Conservation (phyloP, 1,284 basidiomycete species). For the Sutorius eximius region DNA sequence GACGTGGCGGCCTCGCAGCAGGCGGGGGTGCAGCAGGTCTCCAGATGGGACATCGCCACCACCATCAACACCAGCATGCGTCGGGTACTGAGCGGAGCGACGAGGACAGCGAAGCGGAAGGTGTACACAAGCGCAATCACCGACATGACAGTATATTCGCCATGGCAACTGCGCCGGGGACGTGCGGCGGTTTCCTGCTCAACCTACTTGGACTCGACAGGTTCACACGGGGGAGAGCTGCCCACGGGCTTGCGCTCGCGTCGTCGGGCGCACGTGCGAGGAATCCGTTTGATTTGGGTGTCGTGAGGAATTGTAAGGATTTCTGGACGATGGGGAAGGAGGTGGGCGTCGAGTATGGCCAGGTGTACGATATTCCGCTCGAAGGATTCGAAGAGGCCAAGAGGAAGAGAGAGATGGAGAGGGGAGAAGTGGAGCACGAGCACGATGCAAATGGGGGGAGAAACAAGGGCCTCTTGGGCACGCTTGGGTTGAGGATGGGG, state of each 20-base stretch:
- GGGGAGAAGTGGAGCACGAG: conserved; percentile 41
- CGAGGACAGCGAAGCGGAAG: conserved; percentile 56
- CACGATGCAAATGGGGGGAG: conserved; percentile 42
- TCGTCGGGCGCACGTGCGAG: conserved; percentile 39
- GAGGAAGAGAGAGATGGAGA: conserved; percentile 51
- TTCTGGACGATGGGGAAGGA: conserved; percentile 90
- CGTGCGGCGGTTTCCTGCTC: conserved; percentile 67
- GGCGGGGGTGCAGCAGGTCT: conserved; percentile 78
- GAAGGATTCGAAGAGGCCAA: conserved; percentile 80
- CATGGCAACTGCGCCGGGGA: conserved; percentile 32
- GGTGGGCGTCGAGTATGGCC: conserved; percentile 87
- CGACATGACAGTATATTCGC: conserved; percentile 41
- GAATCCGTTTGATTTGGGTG: conserved; percentile 93
- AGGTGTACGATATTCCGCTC: conserved; percentile 84
- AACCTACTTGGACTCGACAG: conserved; percentile 89
- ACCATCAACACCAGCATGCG: conserved; percentile 44
- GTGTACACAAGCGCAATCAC: conserved; percentile 43
- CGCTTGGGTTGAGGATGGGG: conserved; percentile 44
- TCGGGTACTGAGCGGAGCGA: conserved; percentile 41
- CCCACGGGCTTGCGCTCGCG: conserved; percentile 68
- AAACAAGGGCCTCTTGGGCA: conserved; percentile 40
- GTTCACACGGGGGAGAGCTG: conserved; percentile 88
- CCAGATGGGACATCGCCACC: conserved; percentile 71
- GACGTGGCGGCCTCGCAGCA: conserved; percentile 92
- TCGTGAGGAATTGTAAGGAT: conserved; percentile 87